Percentiles rank a stretch among this genome's conserved stretches.
Evolutionary conservation across 176 grass and related monocot genomes (phyloP).

Genomic region (Themeda triandra): DNA sequence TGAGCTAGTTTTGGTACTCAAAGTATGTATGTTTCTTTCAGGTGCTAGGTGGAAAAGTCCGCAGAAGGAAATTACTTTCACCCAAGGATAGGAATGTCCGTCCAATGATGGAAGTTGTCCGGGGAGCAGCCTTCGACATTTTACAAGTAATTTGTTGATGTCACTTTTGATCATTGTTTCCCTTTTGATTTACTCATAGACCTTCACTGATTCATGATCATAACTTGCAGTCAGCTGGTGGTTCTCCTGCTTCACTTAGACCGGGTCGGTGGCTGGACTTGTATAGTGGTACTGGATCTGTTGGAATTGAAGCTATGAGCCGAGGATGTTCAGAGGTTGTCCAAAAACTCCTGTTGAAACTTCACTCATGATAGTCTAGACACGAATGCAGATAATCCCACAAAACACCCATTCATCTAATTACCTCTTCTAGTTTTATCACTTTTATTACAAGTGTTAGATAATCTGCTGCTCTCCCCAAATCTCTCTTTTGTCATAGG

Average conservation of each 20-base stretch:
- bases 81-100: conserved; percentile 91
- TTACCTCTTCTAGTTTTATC: background rate
- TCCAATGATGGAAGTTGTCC: conserved; percentile 98
- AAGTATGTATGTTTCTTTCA: conserved; percentile 27
- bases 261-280: conserved; percentile 92
- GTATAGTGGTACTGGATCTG: conserved; percentile 94
- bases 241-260: conserved; percentile 84
- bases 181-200: conserved; percentile 15
- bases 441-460: background rate
- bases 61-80: conserved; percentile 88
- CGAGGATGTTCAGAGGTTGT: conserved; percentile 90
- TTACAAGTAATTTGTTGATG: conserved; percentile 57
- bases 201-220: conserved; percentile 1
- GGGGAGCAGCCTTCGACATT: conserved; percentile 89
- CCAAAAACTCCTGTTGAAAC: background rate
- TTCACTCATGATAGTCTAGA: background rate
- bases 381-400: background rate
- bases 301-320: conserved; percentile 99
- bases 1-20: background rate
- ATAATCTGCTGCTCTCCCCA: no score
- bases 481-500: no score
- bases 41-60: conserved; percentile 83
- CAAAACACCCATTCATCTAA: background rate
- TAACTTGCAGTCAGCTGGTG: conserved; percentile 74
- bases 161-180: background rate